Evolutionary conservation across 371 early-diverging fungal species (phyloP), one percentile per base, ranked within the genome.

Genomic region (Mucor piriformis): DNA sequence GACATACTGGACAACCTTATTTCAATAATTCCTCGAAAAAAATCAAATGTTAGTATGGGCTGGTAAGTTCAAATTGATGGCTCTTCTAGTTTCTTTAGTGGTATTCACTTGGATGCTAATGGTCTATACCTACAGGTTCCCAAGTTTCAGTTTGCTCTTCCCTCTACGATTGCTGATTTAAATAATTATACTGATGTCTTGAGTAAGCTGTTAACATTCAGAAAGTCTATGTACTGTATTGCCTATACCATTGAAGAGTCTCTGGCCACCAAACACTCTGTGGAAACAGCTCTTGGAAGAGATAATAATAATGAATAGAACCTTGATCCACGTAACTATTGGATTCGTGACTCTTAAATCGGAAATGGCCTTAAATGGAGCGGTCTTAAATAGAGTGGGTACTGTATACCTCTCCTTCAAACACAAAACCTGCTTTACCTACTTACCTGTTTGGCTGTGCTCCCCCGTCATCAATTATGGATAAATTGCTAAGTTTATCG

Each of bases 361-460:
- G n/a, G n/a, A n/a, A n/a, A n/a, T n/a, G n/a, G n/a, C n/a, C n/a
- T n/a, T n/a, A n/a, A n/a, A n/a, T n/a, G n/a, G n/a, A n/a, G n/a
- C n/a, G n/a, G n/a, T n/a, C n/a, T n/a, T n/a, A n/a, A n/a, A n/a
- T n/a, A n/a, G n/a, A n/a, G n/a, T n/a, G n/a, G n/a, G n/a, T n/a
- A n/a, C n/a, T n/a, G n/a, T 50, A 50, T 58, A 50, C 59, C 44
- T 51, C 44, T 50, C 59, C 51, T 33, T 50, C 59, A 42, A 57
- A 57, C 57, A 40, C 35, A 49, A 35, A 24, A 49, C 57, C 49
- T 57, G 50, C 40, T 27, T 49, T 37, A 57, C 44, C 59, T 43
- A 57, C 58, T 42, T 50, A 57, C 58, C 27, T 57, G 58, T 57
- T 56, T 57, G 58, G 50, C 58, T 61, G 50, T 49, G 47, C 61